Percentiles rank a stretch among this genome's conserved stretches.
phyloP scores from a whole-genome alignment of 148 eudicot species.

The Vaccinium corymbosum region DNA sequence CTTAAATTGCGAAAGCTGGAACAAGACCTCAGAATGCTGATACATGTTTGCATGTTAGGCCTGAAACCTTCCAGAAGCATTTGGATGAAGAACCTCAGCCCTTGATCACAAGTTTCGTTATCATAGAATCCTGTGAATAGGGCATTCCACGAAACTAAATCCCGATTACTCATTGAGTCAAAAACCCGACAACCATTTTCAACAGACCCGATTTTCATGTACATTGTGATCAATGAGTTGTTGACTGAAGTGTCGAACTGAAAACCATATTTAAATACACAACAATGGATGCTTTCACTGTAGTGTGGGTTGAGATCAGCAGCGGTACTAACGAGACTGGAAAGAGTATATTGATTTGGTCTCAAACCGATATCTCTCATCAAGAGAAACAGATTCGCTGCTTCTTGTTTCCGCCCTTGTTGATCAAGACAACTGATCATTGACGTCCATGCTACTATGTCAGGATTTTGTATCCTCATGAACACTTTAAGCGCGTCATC shows the following conservation, averaged over 20 bases:
- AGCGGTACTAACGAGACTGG: conserved; percentile 38
- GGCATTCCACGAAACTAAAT: conserved; percentile 47
- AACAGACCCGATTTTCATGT: conserved; percentile 30
- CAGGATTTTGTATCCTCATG: conserved; percentile 25
- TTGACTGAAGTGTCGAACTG: conserved; percentile 31
- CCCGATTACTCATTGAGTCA: conserved; percentile 27
- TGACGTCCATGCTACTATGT: conserved; percentile 41
- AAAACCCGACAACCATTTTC: conserved; percentile 33
- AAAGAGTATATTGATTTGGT: conserved; percentile 42
- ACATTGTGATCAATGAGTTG: conserved; percentile 43
- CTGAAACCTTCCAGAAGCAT: conserved; percentile 41
- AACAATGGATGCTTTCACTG: conserved; percentile 41
- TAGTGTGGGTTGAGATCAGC: conserved; percentile 22
- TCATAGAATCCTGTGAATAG: conserved; percentile 41
- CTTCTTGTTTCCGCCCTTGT: conserved; percentile 38
- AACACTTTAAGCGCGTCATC: conserved; percentile 37
- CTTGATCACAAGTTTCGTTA: conserved; percentile 28
- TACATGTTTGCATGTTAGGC: conserved; percentile 36
- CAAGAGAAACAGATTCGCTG: conserved; percentile 29
- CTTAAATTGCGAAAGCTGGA: conserved; percentile 25
- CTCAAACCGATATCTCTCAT: conserved; percentile 31
- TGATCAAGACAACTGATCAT: conserved; percentile 42
- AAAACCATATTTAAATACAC: conserved; percentile 40
- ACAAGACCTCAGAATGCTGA: conserved; percentile 40
- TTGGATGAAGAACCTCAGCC: conserved; percentile 25